phyloP scores from a whole-genome alignment of 768 basidiomycete genomes.

The Artomyces pyxidatus region DNA sequence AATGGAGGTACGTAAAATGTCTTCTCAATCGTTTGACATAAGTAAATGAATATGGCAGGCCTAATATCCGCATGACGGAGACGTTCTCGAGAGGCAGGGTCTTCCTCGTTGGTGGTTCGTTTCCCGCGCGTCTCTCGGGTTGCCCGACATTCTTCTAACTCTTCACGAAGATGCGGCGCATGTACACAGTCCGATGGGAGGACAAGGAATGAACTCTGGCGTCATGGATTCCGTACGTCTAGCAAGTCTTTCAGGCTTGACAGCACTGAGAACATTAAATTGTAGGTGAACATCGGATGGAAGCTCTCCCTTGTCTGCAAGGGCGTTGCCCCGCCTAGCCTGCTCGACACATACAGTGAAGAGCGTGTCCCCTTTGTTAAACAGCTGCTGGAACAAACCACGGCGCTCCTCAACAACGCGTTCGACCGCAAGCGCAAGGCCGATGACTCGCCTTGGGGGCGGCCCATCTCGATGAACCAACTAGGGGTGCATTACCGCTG shows the following conservation, averaged over 20 bases:
- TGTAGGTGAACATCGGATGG: slow-evolving; percentile 13
- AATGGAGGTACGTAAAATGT: slow-evolving; percentile 6
- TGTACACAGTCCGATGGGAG: slow-evolving; percentile 1
- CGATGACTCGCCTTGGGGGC: not conserved
- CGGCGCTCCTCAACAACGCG: not conserved
- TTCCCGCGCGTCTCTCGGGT: slow-evolving; percentile 12
- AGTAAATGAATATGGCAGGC: slow-evolving; percentile 1
- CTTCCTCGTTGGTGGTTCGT: slow-evolving; percentile 15
- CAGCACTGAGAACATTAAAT: not conserved
- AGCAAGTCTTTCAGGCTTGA: not conserved
- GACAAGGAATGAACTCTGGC: slow-evolving; percentile 4
- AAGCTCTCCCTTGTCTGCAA: slow-evolving; percentile 14
- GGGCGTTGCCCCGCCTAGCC: slow-evolving; percentile 1
- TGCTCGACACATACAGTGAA: slow-evolving; percentile 11
- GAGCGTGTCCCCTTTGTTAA: slow-evolving; percentile 16
- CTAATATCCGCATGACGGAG: slow-evolving; percentile 12
- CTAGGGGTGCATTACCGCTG: slow-evolving; percentile 14
- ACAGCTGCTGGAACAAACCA: slow-evolving; percentile 12
- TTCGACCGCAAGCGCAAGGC: not conserved
- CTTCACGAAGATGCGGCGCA: slow-evolving; percentile 3
- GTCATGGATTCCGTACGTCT: slow-evolving; percentile 1
- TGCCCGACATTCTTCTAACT: not conserved
- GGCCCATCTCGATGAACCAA: not conserved
- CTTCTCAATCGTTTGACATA: not conserved
- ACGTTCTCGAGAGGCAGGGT: slow-evolving; percentile 12